Percentiles rank a stretch among this genome's conserved stretches.
These are phyloP conservation scores for Selaginella tamariscina DNA, from an alignment of 75 land plant genomes.

Conservation along the genomic window DNA sequence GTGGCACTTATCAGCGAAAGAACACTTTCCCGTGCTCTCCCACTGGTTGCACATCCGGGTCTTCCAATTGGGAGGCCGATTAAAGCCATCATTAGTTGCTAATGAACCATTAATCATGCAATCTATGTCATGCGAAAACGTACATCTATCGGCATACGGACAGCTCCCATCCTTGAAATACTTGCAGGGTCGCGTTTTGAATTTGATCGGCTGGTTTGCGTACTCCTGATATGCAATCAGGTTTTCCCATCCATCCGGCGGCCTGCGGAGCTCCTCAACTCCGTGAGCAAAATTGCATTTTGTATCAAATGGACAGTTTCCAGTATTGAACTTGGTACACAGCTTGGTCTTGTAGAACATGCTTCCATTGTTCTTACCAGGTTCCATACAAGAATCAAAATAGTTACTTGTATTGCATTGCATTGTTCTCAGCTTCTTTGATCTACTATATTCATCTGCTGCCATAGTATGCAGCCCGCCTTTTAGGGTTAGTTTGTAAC, in stretches of 20 bases:
- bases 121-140: constrained; percentile 55
- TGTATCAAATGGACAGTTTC: constrained; percentile 62
- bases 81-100: constrained; percentile 1
- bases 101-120: too few species aligned
- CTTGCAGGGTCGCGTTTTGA: constrained; percentile 62
- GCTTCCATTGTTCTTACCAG: constrained; percentile 47
- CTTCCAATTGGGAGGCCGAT: constrained; percentile 69
- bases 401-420: too few species aligned
- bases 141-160: constrained; percentile 85
- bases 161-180: constrained; percentile 85
- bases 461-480: too few species aligned
- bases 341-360: constrained; percentile 90
- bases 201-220: constrained; percentile 14
- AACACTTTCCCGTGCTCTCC: constrained; percentile 85
- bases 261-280: constrained; percentile 74
- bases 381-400: too few species aligned
- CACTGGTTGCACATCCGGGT: constrained; percentile 89
- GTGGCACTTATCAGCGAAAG: constrained; percentile 89
- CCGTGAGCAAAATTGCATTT: constrained; percentile 95
- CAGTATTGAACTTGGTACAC: constrained; percentile 64
- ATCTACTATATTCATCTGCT: too few species aligned
- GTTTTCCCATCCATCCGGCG: constrained; percentile 91
- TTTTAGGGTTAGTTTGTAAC: too few species aligned
- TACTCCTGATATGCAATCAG: constrained; percentile 49
- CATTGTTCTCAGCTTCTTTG: too few species aligned